Percentiles rank a stretch among this genome's conserved stretches.
phyloP scores from a whole-genome alignment of 2,329 filamentous ascomycete genomes.

The Ambrosiella beaveri region DNA sequence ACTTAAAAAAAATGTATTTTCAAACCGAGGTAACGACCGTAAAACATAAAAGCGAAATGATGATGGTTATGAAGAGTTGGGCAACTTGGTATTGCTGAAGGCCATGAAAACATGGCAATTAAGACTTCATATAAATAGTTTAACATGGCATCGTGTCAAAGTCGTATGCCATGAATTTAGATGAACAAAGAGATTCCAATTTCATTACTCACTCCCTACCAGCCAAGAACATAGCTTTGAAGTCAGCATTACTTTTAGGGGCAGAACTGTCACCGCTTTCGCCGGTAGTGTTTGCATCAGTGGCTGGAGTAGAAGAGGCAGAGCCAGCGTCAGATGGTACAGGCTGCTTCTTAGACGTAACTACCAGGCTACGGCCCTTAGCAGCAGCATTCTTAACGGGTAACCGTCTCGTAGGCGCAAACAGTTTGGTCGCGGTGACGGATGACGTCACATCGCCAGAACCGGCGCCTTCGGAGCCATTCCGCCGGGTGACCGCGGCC shows the following conservation, averaged over 20 bases:
- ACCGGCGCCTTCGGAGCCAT: background rate
- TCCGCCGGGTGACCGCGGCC: constrained; percentile 20
- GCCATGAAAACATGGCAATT: no score
- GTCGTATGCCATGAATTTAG: background rate
- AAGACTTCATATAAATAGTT: no score
- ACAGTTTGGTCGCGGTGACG: constrained; percentile 7
- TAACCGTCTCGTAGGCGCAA: constrained; percentile 16
- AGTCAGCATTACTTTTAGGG: constrained; percentile 39
- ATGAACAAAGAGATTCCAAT: background rate
- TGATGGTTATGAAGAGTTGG: no score
- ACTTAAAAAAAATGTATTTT: no score
- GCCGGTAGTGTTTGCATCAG: constrained; percentile 16
- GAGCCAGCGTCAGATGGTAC: background rate
- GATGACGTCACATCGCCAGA: background rate
- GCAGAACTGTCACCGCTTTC: constrained; percentile 16
- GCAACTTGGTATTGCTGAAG: no score
- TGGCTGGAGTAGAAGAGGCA: background rate
- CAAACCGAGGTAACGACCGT: no score
- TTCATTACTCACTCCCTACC: constrained; percentile 10
- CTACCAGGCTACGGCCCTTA: constrained; percentile 23
- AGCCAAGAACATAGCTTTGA: constrained; percentile 32
- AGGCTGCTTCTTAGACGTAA: constrained; percentile 25
- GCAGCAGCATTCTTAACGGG: constrained; percentile 18
- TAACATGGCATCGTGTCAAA: background rate
- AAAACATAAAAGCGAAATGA: no score